A percentile compares a stretch with the other conserved stretches of the same genome.
Evolutionary conservation across 2,329 filamentous ascomycete species (phyloP).

Genomic region (Cercospora sp.): DNA sequence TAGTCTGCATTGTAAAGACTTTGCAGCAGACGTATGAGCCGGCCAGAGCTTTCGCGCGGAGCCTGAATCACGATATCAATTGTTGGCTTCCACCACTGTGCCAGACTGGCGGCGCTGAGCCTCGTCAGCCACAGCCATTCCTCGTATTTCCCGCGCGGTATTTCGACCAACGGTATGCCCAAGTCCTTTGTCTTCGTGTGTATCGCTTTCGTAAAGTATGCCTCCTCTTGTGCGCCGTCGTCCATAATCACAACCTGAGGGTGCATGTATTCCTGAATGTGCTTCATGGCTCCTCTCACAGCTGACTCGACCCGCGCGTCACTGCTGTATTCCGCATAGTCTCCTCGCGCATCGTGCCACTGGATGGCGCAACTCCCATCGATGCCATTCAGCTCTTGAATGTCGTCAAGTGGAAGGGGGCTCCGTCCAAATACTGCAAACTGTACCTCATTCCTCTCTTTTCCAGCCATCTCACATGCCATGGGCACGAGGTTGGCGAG

Average conservation of each 20-base stretch:
- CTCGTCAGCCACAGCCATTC: slow-evolving; percentile 74
- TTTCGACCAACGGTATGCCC: slow-evolving; percentile 67
- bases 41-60: slow-evolving; percentile 67
- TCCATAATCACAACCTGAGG: slow-evolving; percentile 78
- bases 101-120: slow-evolving; percentile 71
- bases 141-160: slow-evolving; percentile 64
- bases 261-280: slow-evolving; percentile 72
- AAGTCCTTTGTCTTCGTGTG: slow-evolving; percentile 55
- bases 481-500: slow-evolving; percentile 72
- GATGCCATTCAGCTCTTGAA: slow-evolving; percentile 79
- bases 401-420: slow-evolving; percentile 65
- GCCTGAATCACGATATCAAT: slow-evolving; percentile 86
- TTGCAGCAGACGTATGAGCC: slow-evolving; percentile 71
- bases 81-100: slow-evolving; percentile 72
- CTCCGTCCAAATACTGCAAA: slow-evolving; percentile 75
- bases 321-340: slow-evolving; percentile 68
- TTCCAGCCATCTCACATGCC: slow-evolving; percentile 79
- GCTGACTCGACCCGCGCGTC: slow-evolving; percentile 67
- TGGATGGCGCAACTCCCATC: slow-evolving; percentile 63
- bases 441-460: slow-evolving; percentile 73
- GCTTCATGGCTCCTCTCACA: slow-evolving; percentile 64
- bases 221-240: slow-evolving; percentile 64
- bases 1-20: slow-evolving; percentile 78
- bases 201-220: slow-evolving; percentile 64
- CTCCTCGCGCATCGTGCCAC: slow-evolving; percentile 73